Conservation (phyloP, 2,329 filamentous ascomycete genomes). For the Pseudopithomyces chartarum region DNA sequence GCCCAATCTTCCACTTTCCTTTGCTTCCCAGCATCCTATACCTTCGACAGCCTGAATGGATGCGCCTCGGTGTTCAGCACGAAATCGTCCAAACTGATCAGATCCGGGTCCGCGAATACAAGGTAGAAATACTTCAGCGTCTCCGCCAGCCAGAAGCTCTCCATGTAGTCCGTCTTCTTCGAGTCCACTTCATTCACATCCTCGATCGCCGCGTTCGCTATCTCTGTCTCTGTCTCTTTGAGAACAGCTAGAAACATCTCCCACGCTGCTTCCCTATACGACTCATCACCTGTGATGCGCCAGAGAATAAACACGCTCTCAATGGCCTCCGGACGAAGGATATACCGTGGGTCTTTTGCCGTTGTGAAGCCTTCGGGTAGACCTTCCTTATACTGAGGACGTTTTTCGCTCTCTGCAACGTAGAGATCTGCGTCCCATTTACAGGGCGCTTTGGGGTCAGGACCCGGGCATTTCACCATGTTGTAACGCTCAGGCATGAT, state of each 20-base stretch:
- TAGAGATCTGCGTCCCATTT: conserved; percentile 59
- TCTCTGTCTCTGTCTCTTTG: conserved; percentile 45
- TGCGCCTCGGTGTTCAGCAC: conserved; percentile 56
- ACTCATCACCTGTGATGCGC: conserved; percentile 59
- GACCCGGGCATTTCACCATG: conserved; percentile 54
- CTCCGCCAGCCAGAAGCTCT: conserved; percentile 56
- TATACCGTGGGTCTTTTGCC: conserved; percentile 49
- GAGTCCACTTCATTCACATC: conserved; percentile 45
- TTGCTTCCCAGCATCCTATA: background rate
- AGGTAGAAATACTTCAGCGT: conserved; percentile 57
- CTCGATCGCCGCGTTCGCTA: conserved; percentile 51
- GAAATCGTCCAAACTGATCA: conserved; percentile 53
- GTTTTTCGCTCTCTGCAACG: conserved; percentile 39
- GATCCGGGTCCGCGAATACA: conserved; percentile 49
- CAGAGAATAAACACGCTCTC: conserved; percentile 64
- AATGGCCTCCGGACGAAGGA: conserved; percentile 60
- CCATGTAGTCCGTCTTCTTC: conserved; percentile 49
- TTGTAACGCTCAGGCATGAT: conserved; percentile 65
- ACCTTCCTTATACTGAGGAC: conserved; percentile 28
- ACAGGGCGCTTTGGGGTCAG: conserved; percentile 43
- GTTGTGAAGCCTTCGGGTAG: conserved; percentile 49
- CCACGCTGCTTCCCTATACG: conserved; percentile 50
- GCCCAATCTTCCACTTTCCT: background rate
- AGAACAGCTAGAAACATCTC: conserved; percentile 51
- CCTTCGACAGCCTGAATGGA: conserved; percentile 43